These are phyloP conservation scores for Macrolepiota fuliginosa DNA, from an alignment of 768 basidiomycete species.

Conservation along the genomic window DNA sequence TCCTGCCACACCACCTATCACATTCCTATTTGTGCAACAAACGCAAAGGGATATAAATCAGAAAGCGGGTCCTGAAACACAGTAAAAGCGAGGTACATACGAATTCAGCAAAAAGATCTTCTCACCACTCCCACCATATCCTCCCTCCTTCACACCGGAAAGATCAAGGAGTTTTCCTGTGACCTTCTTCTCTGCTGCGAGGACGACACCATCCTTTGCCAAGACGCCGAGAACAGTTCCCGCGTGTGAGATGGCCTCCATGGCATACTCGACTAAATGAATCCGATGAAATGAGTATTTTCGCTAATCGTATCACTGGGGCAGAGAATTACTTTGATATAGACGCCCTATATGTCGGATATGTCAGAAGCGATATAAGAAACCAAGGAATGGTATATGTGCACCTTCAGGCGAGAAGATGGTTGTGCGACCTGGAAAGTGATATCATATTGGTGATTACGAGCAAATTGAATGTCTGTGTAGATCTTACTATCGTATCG, in stretches of 20 bases:
- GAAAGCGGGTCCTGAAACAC: too few species aligned
- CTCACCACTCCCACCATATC: constrained; percentile 95
- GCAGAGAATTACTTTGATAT: constrained; percentile 72
- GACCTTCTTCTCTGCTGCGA: constrained; percentile 96
- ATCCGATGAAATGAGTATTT: neutral
- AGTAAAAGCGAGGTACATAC: constrained; percentile 39
- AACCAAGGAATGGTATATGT: constrained; percentile 16
- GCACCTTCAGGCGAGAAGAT: constrained; percentile 98
- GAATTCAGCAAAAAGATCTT: constrained; percentile 96
- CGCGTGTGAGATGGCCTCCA: constrained; percentile 98
- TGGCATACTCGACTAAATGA: constrained; percentile 91
- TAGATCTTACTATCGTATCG: constrained; percentile 85
- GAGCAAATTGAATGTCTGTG: constrained; percentile 2
- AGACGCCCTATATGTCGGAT: constrained; percentile 67
- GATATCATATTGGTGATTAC: constrained; percentile 18
- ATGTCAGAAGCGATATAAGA: constrained; percentile 12
- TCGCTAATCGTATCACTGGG: neutral
- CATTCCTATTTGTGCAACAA: constrained; percentile 58
- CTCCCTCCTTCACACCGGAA: constrained; percentile 79
- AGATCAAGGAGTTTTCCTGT: constrained; percentile 97
- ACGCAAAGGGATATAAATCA: too few species aligned
- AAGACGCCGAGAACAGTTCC: constrained; percentile 92
- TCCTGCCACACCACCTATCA: constrained; percentile 93
- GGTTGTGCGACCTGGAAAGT: constrained; percentile 79
- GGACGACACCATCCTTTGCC: constrained; percentile 86